These are phyloP conservation scores for Cercospora sesami DNA, from an alignment of 2,329 filamentous ascomycete species.

Conservation along the genomic window DNA sequence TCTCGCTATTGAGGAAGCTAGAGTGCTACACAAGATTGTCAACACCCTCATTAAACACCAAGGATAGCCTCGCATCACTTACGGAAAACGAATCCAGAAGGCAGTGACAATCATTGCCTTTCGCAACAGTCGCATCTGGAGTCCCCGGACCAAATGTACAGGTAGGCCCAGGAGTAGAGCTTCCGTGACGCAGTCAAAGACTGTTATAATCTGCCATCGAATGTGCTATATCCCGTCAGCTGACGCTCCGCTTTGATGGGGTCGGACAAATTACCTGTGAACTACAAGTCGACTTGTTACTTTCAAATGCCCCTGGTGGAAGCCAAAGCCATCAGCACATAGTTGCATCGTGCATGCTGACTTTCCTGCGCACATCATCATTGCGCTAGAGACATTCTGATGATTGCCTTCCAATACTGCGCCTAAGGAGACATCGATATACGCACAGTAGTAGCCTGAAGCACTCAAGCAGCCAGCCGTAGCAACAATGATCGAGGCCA, in stretches of 20 bases:
- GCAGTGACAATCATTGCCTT: slow-evolving; percentile 41
- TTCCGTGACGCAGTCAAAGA: slow-evolving; percentile 43
- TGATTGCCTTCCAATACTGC: not conserved
- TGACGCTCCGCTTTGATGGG: not conserved
- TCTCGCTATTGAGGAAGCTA: slow-evolving; percentile 40
- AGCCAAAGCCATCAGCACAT: not conserved
- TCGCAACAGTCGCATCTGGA: slow-evolving; percentile 41
- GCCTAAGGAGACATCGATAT: not conserved
- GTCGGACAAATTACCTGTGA: slow-evolving; percentile 28
- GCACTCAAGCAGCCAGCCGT: slow-evolving; percentile 31
- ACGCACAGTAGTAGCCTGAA: slow-evolving; percentile 34
- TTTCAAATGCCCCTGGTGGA: slow-evolving; percentile 23
- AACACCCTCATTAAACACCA: not conserved
- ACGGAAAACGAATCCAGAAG: slow-evolving; percentile 43
- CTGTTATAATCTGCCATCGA: slow-evolving; percentile 44
- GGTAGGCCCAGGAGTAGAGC: slow-evolving; percentile 36
- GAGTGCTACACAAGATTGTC: slow-evolving; percentile 28
- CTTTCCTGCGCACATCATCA: not conserved
- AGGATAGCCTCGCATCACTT: slow-evolving; percentile 18
- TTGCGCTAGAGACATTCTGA: not conserved
- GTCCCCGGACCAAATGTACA: slow-evolving; percentile 40
- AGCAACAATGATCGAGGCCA: slow-evolving; percentile 36
- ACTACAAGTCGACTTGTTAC: slow-evolving; percentile 31
- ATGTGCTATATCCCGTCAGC: slow-evolving; percentile 25
- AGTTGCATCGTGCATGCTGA: not conserved